A percentile compares a stretch with the other conserved stretches of the same genome.
These are phyloP conservation scores for Leccinum angustisporum DNA, from an alignment of 1,284 basidiomycete species.

Conservation along the genomic window DNA sequence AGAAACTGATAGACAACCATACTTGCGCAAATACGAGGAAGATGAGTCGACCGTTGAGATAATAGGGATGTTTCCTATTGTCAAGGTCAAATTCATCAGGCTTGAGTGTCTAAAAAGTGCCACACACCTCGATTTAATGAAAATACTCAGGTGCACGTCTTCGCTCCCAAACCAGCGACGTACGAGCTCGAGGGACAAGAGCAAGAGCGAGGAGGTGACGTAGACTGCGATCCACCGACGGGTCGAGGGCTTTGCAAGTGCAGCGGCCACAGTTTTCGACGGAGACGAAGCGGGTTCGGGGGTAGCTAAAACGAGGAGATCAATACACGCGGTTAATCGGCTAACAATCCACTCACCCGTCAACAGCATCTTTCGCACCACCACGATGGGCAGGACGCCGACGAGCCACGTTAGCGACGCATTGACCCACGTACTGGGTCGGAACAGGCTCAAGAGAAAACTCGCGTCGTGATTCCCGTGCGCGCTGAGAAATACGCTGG, in stretches of 20 bases:
- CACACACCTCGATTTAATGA: slow-evolving; percentile 64
- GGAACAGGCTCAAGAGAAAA: slow-evolving; percentile 24
- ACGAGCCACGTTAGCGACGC: slow-evolving; percentile 37
- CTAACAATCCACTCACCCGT: slow-evolving; percentile 42
- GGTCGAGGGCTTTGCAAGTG: slow-evolving; percentile 49
- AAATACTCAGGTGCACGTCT: slow-evolving; percentile 48
- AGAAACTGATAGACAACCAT: slow-evolving; percentile 44
- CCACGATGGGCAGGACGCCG: slow-evolving; percentile 49
- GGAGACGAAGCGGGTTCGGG: slow-evolving; percentile 53
- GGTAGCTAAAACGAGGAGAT: slow-evolving; percentile 37
- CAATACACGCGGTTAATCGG: not conserved
- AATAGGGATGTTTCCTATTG: slow-evolving; percentile 65
- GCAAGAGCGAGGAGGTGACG: slow-evolving; percentile 41
- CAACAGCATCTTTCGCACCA: slow-evolving; percentile 55
- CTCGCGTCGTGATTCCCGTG: slow-evolving; percentile 13
- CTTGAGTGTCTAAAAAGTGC: not conserved
- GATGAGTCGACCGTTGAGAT: slow-evolving; percentile 63
- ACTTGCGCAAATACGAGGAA: slow-evolving; percentile 58
- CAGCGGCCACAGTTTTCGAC: slow-evolving; percentile 44
- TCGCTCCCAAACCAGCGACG: slow-evolving; percentile 32
- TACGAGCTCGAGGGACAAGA: slow-evolving; percentile 44
- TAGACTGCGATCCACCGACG: slow-evolving; percentile 45
- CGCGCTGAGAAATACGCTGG: slow-evolving; percentile 35
- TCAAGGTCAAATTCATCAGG: not conserved
- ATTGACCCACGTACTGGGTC: slow-evolving; percentile 30